Conservation (phyloP, 1,284 basidiomycete species). For the Neolentinus lepideus region DNA sequence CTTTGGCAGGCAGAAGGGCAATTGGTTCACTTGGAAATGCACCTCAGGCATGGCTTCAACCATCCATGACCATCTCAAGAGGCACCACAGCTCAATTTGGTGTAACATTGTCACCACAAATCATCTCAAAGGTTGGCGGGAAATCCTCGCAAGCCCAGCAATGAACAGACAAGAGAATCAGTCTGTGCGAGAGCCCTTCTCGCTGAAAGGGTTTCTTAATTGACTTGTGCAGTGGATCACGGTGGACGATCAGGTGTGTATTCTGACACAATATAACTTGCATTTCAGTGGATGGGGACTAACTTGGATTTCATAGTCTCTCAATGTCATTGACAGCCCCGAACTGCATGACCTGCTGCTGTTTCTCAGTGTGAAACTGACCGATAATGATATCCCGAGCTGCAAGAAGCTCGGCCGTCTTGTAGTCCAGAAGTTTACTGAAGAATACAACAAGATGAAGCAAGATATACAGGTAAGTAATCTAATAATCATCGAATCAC, state of each 20-base stretch:
- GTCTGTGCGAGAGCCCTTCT: background rate
- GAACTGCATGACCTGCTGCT: slow-evolving; percentile 21
- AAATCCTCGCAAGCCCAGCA: background rate
- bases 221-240: slow-evolving; percentile 16
- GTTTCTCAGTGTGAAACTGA: slow-evolving; percentile 15
- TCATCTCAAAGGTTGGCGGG: background rate
- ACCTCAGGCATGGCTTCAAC: background rate
- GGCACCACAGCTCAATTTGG: background rate
- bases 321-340: slow-evolving; percentile 21
- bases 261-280: slow-evolving; percentile 1
- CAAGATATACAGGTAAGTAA: background rate
- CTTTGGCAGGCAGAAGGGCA: background rate
- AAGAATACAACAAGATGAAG: background rate
- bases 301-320: slow-evolving; percentile 13
- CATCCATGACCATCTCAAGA: background rate
- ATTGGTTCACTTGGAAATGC: background rate
- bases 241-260: slow-evolving; percentile 23
- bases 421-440: background rate
- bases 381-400: slow-evolving; percentile 16
- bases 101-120: background rate
- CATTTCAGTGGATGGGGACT: background rate
- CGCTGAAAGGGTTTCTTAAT: slow-evolving; percentile 6
- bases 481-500: background rate
- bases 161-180: background rate
- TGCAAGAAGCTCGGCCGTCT: slow-evolving; percentile 13